Evolutionary conservation across 2,329 filamentous ascomycete genomes (phyloP).

Genomic region (Purpureocillium takamizusanense): DNA sequence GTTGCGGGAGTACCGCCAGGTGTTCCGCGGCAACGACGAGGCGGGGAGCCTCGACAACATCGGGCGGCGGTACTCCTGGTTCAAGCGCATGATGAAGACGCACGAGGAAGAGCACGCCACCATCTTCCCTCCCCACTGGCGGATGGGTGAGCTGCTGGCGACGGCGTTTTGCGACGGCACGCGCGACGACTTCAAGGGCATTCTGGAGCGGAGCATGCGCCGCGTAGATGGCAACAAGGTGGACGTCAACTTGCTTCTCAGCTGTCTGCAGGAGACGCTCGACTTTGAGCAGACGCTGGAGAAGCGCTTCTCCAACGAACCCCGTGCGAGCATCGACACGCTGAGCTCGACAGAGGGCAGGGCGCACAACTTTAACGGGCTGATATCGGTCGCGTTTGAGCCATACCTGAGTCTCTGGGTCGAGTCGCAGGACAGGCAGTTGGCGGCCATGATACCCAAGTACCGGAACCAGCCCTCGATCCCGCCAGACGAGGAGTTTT

Average conservation of each 20-base stretch:
- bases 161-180: constrained; percentile 94
- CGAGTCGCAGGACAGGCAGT: constrained; percentile 85
- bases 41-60: constrained; percentile 96
- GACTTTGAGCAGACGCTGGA: constrained; percentile 94
- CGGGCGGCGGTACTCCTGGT: constrained; percentile 89
- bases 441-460: constrained; percentile 75
- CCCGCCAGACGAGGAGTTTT: constrained; percentile 83
- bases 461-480: constrained; percentile 78
- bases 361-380: constrained; percentile 71
- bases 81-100: constrained; percentile 87
- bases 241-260: constrained; percentile 82
- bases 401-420: constrained; percentile 97
- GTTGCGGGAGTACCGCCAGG: constrained; percentile 86
- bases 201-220: constrained; percentile 80
- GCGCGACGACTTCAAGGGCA: constrained; percentile 88
- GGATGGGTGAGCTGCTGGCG: constrained; percentile 80
- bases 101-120: constrained; percentile 88
- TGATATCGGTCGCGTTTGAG: constrained; percentile 94
- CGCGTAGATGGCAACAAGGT: constrained; percentile 67
- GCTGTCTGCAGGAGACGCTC: constrained; percentile 87
- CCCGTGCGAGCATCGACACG: constrained; percentile 82
- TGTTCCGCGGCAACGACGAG: constrained; percentile 94
- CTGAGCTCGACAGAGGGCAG: constrained; percentile 71
- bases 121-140: constrained; percentile 84
- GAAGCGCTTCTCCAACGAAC: constrained; percentile 64